Evolutionary conservation across 2,329 filamentous ascomycete species (phyloP).

Genomic region (Pyricularia sp.): DNA sequence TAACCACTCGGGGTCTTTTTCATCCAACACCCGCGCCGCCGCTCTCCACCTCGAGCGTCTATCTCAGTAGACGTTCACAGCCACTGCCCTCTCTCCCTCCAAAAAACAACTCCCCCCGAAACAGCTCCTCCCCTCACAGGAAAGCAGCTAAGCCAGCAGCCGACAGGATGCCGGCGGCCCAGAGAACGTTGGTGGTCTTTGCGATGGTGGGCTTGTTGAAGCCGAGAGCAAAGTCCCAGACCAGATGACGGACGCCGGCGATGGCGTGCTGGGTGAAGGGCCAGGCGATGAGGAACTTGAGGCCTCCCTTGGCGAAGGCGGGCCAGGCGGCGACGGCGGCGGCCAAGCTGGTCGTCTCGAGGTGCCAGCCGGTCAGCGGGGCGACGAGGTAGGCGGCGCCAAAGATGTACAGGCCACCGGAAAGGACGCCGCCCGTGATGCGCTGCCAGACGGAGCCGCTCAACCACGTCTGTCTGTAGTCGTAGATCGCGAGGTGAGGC

Average conservation of each 20-base stretch:
- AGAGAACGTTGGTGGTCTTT: slow-evolving; percentile 36
- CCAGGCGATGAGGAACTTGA: slow-evolving; percentile 48
- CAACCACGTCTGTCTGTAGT: slow-evolving; percentile 78
- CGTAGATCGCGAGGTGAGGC: slow-evolving; percentile 82
- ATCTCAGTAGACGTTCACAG: background rate
- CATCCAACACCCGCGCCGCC: background rate
- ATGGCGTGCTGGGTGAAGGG: slow-evolving; percentile 49
- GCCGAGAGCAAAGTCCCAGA: slow-evolving; percentile 41
- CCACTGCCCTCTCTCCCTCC: background rate
- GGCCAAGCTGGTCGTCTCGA: slow-evolving; percentile 50
- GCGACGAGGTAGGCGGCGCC: slow-evolving; percentile 72
- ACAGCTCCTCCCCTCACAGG: slow-evolving; percentile 16
- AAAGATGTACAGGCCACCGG: slow-evolving; percentile 70
- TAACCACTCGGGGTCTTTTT: background rate
- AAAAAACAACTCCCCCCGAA: background rate
- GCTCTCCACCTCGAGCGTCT: background rate
- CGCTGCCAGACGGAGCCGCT: slow-evolving; percentile 65
- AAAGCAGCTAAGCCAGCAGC: slow-evolving; percentile 35
- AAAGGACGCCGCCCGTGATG: slow-evolving; percentile 68
- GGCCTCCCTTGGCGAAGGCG: slow-evolving; percentile 44
- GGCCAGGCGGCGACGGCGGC: slow-evolving; percentile 51
- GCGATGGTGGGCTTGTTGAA: slow-evolving; percentile 38
- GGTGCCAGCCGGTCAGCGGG: slow-evolving; percentile 58
- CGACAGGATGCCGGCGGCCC: slow-evolving; percentile 33
- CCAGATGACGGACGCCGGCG: slow-evolving; percentile 46